These are phyloP conservation scores for Trichoderma atroviride DNA, from an alignment of 2,329 filamentous ascomycete genomes.

Conservation along the genomic window DNA sequence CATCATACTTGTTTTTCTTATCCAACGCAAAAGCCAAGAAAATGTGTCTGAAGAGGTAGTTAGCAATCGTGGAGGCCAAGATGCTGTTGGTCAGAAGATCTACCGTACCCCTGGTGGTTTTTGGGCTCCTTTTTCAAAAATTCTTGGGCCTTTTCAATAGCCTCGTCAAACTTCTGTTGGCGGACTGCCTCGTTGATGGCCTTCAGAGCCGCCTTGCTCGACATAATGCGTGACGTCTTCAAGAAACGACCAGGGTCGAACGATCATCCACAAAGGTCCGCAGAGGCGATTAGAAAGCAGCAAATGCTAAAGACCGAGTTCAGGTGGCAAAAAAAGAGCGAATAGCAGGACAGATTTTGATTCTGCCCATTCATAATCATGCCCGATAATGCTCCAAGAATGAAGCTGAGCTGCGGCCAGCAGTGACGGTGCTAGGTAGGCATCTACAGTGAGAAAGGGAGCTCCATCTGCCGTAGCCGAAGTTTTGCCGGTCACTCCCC, in stretches of 20 bases:
- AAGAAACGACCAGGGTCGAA: not conserved
- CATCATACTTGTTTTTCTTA: constrained; percentile 69
- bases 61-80: constrained; percentile 2
- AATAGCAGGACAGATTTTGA: not conserved
- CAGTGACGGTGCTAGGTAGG: not conserved
- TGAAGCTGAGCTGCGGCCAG: not conserved
- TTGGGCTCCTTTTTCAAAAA: constrained; percentile 72
- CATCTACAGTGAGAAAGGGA: not conserved
- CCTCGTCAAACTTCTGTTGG: constrained; percentile 76
- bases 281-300: not conserved
- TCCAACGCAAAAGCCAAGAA: constrained; percentile 85
- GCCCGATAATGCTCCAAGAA: not conserved
- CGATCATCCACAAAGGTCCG: not conserved
- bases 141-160: constrained; percentile 67
- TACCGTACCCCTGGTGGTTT: constrained; percentile 74
- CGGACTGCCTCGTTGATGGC: constrained; percentile 78
- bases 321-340: not conserved
- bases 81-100: not conserved
- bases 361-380: not conserved
- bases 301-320: not conserved
- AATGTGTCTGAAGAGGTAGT: constrained; percentile 60
- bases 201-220: constrained; percentile 75
- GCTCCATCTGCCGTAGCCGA: not conserved
- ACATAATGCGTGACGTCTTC: constrained; percentile 44
- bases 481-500: not conserved